Evolutionary conservation across 192 early-diverging fungal species (phyloP), one percentile per base, ranked within the genome.

Genomic region (Coemansia sp.): DNA sequence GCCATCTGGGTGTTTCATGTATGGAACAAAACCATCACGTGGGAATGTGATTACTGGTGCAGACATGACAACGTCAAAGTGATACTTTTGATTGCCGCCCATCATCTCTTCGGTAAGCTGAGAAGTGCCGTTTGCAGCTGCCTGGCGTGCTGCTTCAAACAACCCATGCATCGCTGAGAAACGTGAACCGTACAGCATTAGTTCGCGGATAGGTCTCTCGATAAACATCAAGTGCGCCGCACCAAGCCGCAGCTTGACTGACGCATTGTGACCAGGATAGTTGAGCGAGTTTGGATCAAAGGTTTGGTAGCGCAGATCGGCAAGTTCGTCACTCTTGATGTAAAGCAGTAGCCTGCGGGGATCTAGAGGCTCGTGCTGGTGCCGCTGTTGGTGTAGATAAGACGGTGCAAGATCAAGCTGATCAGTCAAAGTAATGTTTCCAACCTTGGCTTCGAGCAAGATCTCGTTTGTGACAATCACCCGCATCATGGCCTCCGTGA

Each of bases 31-130:
- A 7, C 71, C 64, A 22, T 82, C 69, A 30, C 78, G 81, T 1
- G 92, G 94, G 52, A 96, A 89, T 1, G 86, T 82, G 17, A 99
- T 81, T 43, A 95, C 87, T 0, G 96, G 96, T 4, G 93, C 85
- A 8, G 84, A 82, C 72, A 97, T 87, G 9, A 83, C 68, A 21
- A 99, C 72, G 48, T 96, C 89, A 75, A 93, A 95, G 60, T 94
- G 88, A 39, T 89, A 86, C 62, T 67, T 70, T 81, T 89, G 53
- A 1, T 56, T 52, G 34, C 66, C 66, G 42, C 70, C 69, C 23
- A 84, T 90, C 45, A 85, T 87, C 4, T 82, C 82, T 52, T 92
- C 84, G 40, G 91, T 89, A 33, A 92, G 80, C 46, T 93, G 88
- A 11, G 82, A 80, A 11, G 91, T 89, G 53, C 87, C 84, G 45